These are phyloP conservation scores for Heterobasidion occidentale DNA, from an alignment of 1,284 basidiomycete species.

Conservation along the genomic window DNA sequence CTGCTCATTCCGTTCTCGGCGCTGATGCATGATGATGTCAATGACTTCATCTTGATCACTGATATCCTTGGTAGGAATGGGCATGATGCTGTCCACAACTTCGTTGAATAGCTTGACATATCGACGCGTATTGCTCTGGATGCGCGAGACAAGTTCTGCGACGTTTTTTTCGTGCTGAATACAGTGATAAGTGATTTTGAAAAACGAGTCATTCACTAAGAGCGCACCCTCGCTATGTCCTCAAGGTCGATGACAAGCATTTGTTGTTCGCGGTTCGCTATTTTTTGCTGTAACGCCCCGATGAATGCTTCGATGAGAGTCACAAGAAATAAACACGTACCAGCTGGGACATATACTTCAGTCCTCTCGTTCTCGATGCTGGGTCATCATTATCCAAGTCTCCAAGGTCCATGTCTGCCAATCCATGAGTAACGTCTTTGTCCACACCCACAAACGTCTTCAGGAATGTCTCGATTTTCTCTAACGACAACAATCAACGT, in stretches of 20 bases:
- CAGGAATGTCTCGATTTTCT: constrained; percentile 64
- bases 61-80: constrained; percentile 82
- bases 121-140: constrained; percentile 81
- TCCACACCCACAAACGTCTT: constrained; percentile 56
- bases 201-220: not conserved
- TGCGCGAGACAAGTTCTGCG: constrained; percentile 64
- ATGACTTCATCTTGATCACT: constrained; percentile 87
- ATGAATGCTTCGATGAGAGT: constrained; percentile 15
- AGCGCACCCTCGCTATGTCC: constrained; percentile 61
- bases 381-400: constrained; percentile 37
- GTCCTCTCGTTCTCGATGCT: constrained; percentile 29
- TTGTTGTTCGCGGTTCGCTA: constrained; percentile 90
- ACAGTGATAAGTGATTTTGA: not conserved
- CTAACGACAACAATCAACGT: constrained; percentile 26
- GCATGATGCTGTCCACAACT: constrained; percentile 86
- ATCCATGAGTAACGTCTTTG: constrained; percentile 60
- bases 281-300: constrained; percentile 58
- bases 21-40: constrained; percentile 91
- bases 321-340: constrained; percentile 36
- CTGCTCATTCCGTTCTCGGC: constrained; percentile 80
- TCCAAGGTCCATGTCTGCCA: constrained; percentile 65
- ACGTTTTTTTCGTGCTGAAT: constrained; percentile 58
- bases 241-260: constrained; percentile 79
- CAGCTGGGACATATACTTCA: constrained; percentile 89
- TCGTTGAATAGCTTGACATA: constrained; percentile 90